Conservation (phyloP, 352 stramenopile genomes). For the Chloridella minuta region DNA sequence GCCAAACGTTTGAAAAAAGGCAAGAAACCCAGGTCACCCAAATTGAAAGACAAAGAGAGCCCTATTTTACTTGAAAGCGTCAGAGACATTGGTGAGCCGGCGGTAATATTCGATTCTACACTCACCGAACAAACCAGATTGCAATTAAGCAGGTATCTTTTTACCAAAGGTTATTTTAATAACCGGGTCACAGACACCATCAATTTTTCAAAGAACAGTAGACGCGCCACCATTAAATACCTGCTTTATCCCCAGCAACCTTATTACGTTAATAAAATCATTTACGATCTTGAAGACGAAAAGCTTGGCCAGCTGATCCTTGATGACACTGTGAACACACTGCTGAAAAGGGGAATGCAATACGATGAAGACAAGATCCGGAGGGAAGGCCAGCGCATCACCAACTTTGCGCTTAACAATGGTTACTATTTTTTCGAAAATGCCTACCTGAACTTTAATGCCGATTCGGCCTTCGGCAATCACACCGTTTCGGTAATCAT, state of each 20-base stretch:
- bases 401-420: neutral
- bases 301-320: neutral
- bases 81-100: neutral
- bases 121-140: neutral
- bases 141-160: neutral
- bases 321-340: neutral
- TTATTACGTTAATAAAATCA: neutral
- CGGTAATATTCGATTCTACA: neutral
- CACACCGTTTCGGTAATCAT: neutral
- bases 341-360: neutral
- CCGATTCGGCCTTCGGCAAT: neutral
- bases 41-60: constrained; percentile 4
- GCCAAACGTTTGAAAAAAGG: neutral
- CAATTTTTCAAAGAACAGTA: neutral
- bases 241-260: neutral
- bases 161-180: neutral
- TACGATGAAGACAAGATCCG: neutral
- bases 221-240: neutral
- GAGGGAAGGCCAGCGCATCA: neutral
- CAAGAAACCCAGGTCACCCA: neutral
- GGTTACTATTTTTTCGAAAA: neutral
- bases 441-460: neutral
- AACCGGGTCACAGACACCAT: neutral
- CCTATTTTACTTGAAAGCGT: neutral
- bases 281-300: neutral